Percentiles rank a stretch among this genome's conserved stretches.
phyloP scores from a whole-genome alignment of 1,284 basidiomycete genomes.

The Termitomyces sp. region DNA sequence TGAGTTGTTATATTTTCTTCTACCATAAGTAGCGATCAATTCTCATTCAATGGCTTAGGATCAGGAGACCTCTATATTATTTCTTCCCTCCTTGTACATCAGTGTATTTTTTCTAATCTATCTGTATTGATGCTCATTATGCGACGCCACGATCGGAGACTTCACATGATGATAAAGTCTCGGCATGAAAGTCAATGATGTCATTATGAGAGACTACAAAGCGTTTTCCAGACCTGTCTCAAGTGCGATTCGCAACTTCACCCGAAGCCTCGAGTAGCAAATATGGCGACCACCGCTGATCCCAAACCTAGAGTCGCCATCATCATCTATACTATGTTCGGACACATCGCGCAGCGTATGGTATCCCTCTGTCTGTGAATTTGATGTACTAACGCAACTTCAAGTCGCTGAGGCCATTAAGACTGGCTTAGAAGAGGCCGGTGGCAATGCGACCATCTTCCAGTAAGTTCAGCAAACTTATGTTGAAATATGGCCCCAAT shows the following conservation, averaged over 20 bases:
- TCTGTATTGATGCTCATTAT: constrained; percentile 6
- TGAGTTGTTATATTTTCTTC: not conserved
- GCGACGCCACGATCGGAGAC: not conserved
- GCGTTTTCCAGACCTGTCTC: not conserved
- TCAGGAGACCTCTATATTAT: constrained; percentile 11
- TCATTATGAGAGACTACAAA: not conserved
- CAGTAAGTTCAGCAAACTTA: constrained; percentile 45
- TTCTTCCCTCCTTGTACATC: constrained; percentile 17
- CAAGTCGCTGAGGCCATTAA: constrained; percentile 78
- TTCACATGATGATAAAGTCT: not conserved
- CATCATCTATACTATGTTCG: constrained; percentile 79
- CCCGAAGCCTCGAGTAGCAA: not conserved
- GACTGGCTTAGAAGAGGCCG: constrained; percentile 64
- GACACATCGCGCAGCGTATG: constrained; percentile 70
- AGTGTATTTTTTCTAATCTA: constrained; percentile 23
- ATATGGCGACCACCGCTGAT: constrained; percentile 24
- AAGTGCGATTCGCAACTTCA: not conserved
- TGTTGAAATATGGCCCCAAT: constrained; percentile 2
- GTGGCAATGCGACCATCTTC: constrained; percentile 70
- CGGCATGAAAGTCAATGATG: not conserved
- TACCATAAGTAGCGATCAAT: not conserved
- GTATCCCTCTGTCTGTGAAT: constrained; percentile 14
- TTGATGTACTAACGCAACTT: not conserved
- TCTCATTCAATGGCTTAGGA: not conserved
- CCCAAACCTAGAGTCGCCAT: constrained; percentile 66